Percentiles rank a stretch among this genome's conserved stretches.
phyloP scores from a whole-genome alignment of 1,139 yeast species.

The Yamadazyma triangularis region DNA sequence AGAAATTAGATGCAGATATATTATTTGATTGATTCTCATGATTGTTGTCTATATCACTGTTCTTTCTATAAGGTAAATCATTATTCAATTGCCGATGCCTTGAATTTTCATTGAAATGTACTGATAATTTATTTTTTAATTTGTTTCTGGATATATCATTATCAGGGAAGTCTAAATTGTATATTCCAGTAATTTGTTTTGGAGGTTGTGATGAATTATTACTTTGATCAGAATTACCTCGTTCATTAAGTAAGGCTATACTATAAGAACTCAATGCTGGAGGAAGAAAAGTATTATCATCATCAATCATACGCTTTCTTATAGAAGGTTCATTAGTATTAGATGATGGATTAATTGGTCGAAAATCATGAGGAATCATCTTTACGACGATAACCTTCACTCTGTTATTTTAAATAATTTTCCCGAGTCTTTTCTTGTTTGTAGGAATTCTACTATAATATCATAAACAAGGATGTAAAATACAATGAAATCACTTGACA shows the following conservation, averaged over 20 bases:
- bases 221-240: constrained; percentile 11
- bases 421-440: too few species aligned
- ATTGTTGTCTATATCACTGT: too few species aligned
- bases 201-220: constrained; percentile 37
- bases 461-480: too few species aligned
- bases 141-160: constrained; percentile 31
- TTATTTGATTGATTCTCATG: too few species aligned
- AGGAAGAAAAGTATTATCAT: constrained; percentile 55
- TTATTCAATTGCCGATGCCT: too few species aligned
- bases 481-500: too few species aligned
- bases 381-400: too few species aligned
- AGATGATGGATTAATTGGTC: background rate
- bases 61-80: too few species aligned
- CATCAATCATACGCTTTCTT: constrained; percentile 28
- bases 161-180: constrained; percentile 31
- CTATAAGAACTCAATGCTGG: constrained; percentile 63
- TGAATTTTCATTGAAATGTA: constrained; percentile 26
- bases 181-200: constrained; percentile 25
- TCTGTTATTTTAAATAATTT: too few species aligned
- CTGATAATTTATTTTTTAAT: constrained; percentile 29
- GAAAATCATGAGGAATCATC: too few species aligned
- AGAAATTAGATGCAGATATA: background rate
- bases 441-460: too few species aligned
- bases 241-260: constrained; percentile 32
- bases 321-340: constrained; percentile 5